phyloP scores from a whole-genome alignment of 257 asterid species.

The Scutellaria minor region DNA sequence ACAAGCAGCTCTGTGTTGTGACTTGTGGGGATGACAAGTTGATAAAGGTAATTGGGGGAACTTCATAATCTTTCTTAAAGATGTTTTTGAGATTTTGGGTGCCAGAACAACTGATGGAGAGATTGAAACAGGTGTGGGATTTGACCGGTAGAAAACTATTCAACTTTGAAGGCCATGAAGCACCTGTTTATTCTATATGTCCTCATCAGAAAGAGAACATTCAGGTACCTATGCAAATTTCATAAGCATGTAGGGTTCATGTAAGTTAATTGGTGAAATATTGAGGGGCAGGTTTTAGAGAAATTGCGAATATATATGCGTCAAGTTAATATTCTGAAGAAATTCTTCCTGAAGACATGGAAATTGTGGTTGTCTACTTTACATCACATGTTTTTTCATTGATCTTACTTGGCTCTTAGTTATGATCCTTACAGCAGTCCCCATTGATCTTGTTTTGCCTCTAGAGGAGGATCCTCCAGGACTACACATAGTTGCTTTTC shows the following conservation, averaged over 20 bases:
- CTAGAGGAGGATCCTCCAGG: no score
- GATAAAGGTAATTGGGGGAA: constrained; percentile 68
- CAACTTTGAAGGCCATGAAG: constrained; percentile 96
- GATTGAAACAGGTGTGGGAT: constrained; percentile 93
- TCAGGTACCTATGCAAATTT: constrained; percentile 59
- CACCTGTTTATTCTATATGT: constrained; percentile 95
- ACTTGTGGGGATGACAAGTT: constrained; percentile 98
- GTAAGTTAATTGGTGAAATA: background rate
- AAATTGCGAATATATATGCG: background rate
- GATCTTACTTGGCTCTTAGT: no score
- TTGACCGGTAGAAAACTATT: constrained; percentile 79
- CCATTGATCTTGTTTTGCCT: no score
- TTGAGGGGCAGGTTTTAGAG: background rate
- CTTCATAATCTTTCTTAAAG: constrained; percentile 11
- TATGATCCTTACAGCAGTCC: no score
- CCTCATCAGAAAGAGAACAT: constrained; percentile 96
- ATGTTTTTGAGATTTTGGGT: constrained; percentile 20
- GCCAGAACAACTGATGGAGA: constrained; percentile 41
- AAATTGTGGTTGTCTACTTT: no score
- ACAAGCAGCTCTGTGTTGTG: constrained; percentile 84
- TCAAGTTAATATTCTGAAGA: no score
- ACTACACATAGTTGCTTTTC: no score
- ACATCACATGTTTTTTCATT: no score
- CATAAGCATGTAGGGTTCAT: constrained; percentile 11
- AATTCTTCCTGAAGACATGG: no score